These are phyloP conservation scores for Arachnomyces sp. DNA, from an alignment of 2,329 filamentous ascomycete genomes.

Conservation along the genomic window DNA sequence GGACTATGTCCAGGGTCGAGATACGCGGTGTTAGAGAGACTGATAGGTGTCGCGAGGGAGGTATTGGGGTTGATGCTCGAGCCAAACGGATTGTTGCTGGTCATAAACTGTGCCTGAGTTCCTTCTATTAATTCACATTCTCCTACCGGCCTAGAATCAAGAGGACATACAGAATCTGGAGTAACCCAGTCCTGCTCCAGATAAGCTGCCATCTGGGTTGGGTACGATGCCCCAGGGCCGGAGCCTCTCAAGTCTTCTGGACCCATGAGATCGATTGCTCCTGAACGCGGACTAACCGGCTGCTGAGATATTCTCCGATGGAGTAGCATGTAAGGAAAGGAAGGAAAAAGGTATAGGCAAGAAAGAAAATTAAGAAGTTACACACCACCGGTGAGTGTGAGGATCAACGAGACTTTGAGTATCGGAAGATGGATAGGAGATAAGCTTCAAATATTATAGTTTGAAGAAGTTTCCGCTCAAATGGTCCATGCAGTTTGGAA, in stretches of 20 bases:
- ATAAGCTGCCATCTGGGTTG: constrained; percentile 6
- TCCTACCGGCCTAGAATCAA: neutral
- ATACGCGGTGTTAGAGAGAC: constrained; percentile 30
- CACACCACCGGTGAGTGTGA: neutral
- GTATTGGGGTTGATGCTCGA: constrained; percentile 22
- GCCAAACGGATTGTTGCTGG: constrained; percentile 25
- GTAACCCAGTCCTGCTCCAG: constrained; percentile 12
- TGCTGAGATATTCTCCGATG: constrained; percentile 3
- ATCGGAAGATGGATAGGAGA: too few relatives aligned
- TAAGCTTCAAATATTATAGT: too few relatives aligned
- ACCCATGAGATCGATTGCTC: constrained; percentile 5
- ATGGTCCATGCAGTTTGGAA: too few relatives aligned
- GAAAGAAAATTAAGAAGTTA: constrained; percentile 1
- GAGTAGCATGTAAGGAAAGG: neutral
- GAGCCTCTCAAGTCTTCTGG: constrained; percentile 5
- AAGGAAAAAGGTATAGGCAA: neutral
- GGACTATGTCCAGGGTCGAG: constrained; percentile 25
- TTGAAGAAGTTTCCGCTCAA: too few relatives aligned
- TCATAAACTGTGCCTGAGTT: constrained; percentile 17
- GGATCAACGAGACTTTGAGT: too few relatives aligned
- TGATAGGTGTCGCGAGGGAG: constrained; percentile 31
- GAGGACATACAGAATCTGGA: constrained; percentile 9
- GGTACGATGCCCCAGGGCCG: constrained; percentile 10
- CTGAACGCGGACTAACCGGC: constrained; percentile 1
- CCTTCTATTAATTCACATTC: neutral